phyloP scores from a whole-genome alignment of 768 basidiomycete species.

The Pisolithus sp. region DNA sequence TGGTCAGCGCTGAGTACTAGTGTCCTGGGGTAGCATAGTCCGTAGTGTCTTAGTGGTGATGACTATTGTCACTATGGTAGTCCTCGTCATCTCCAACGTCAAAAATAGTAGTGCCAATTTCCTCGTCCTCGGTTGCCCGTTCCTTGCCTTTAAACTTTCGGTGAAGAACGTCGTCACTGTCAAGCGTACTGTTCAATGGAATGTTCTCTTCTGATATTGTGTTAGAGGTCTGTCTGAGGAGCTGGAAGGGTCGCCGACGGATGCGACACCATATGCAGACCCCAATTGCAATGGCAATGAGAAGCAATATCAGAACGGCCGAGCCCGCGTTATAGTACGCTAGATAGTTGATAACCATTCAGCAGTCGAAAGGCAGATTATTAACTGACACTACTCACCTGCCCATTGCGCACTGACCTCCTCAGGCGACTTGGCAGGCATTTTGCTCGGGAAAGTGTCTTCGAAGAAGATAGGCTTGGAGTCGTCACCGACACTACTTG shows the following conservation, averaged over 20 bases:
- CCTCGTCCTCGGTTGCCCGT: constrained; percentile 28
- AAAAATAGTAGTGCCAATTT: constrained; percentile 40
- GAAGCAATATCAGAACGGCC: constrained; percentile 72
- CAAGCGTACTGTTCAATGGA: constrained; percentile 44
- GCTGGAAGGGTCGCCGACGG: constrained; percentile 23
- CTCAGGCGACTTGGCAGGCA: constrained; percentile 54
- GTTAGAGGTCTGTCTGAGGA: neutral
- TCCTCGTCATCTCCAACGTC: constrained; percentile 53
- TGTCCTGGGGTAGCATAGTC: neutral
- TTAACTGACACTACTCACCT: constrained; percentile 38
- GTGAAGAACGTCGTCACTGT: constrained; percentile 32
- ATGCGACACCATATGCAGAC: constrained; percentile 74
- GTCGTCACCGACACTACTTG: constrained; percentile 70
- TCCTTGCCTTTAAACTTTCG: constrained; percentile 44
- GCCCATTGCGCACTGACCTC: constrained; percentile 89
- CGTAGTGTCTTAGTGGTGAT: neutral
- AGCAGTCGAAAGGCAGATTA: neutral
- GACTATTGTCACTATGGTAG: constrained; percentile 19
- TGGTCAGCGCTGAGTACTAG: neutral
- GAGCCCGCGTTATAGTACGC: constrained; percentile 96
- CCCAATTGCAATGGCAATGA: constrained; percentile 42
- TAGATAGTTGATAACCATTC: constrained; percentile 21
- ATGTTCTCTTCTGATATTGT: constrained; percentile 58
- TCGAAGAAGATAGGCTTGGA: constrained; percentile 60
- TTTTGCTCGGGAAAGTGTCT: constrained; percentile 30